Evolutionary conservation across 495 filamentous ascomycete genomes (phyloP), one percentile per base, ranked within the genome.

Genomic region (Aspergillus cristatus): DNA sequence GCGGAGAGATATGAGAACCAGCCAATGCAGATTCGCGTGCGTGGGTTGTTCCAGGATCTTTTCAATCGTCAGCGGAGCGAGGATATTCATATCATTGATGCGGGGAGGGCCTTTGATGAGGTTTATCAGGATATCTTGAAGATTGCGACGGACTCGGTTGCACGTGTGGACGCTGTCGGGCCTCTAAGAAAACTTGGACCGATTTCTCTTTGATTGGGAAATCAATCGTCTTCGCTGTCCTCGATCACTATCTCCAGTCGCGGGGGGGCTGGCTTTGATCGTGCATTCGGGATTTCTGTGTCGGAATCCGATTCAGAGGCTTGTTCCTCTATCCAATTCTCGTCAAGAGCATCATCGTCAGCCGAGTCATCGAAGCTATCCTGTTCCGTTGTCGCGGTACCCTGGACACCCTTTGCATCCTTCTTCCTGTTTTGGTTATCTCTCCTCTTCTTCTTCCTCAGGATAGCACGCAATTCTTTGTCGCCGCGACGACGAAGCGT

Each of bases 1-100:
- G 71, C 69, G 7, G 91, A 98, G 63, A 73, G 84, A 35, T 97
- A 98, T 52, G 91, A 98, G 60, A 84, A 76, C 51, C 72, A 70
- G 37, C 71, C 82, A 47, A 84, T 95, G 78, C 91, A 97, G 57
- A 67, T 65, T 24, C 75, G 77, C 17, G 91, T 97, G 24, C 66
- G 85, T 25, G 72, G 80, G 42, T 47, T 89, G 24, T 98, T 95
- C 48, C 50, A 60, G 18, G 54, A 63, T 0, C 41, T 75, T 11
- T 57, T 72, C 20, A 50, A 57, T 30, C 45, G 54, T 32, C 63
- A 65, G 29, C 53, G 45, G 22, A 53, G 46, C n/a, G 42, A 57
- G 31, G 42, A 57, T 32, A 58, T 69, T 11, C 42, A 37, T 14
- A 40, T 63, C 1, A 57, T 82, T 30, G 67, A 81, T 60, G 78